Evolutionary conservation across 2,329 filamentous ascomycete genomes (phyloP).

Genomic region (Alternaria burnsii): DNA sequence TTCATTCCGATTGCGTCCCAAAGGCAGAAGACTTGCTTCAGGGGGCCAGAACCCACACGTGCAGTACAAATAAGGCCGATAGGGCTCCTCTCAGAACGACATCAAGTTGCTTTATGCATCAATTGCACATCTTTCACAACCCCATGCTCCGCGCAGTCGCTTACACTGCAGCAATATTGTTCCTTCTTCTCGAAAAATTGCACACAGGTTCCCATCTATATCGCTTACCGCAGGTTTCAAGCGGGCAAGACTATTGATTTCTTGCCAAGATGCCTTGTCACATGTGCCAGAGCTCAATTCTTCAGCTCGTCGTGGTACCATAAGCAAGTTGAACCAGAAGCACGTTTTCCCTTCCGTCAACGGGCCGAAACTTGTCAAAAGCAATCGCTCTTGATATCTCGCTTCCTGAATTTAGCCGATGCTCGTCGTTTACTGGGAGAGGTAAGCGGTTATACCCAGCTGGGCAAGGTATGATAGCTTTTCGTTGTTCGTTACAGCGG

Average conservation of each 20-base stretch:
- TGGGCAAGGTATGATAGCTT: background rate
- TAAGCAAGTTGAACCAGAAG: background rate
- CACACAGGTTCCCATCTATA: background rate
- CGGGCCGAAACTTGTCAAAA: background rate
- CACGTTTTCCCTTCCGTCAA: background rate
- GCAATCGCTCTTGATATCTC: background rate
- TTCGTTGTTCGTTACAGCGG: background rate
- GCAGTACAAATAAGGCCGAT: background rate
- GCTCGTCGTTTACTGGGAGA: background rate
- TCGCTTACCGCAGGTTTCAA: background rate
- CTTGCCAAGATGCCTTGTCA: background rate
- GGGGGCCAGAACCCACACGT: background rate
- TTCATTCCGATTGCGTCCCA: background rate
- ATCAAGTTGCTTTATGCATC: background rate
- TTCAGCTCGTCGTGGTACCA: background rate
- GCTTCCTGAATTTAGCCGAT: background rate
- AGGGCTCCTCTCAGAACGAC: too few species aligned
- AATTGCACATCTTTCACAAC: background rate
- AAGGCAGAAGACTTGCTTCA: background rate
- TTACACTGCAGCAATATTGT: background rate
- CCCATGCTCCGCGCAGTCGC: background rate
- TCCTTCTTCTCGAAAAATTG: background rate
- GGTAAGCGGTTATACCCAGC: background rate
- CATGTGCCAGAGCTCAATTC: background rate
- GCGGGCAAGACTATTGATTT: background rate